Conservation (phyloP, 2,329 filamentous ascomycete genomes). For the Ascochyta pisi region DNA sequence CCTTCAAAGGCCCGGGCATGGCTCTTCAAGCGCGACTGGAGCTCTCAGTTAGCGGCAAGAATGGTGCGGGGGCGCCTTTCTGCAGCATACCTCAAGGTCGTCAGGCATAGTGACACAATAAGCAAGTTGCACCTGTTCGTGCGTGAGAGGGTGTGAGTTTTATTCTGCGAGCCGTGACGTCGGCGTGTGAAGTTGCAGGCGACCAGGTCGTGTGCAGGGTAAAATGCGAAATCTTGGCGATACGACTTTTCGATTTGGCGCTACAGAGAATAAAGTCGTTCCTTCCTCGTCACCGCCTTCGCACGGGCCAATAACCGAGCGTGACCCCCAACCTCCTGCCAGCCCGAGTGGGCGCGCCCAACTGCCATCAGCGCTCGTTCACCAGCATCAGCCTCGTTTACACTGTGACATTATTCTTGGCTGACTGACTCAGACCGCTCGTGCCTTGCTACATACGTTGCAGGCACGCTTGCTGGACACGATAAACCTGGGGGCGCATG, state of each 20-base stretch:
- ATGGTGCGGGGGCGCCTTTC: slow-evolving; percentile 27
- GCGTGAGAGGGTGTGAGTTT: background rate
- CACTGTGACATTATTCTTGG: slow-evolving; percentile 21
- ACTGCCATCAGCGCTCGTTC: slow-evolving; percentile 6
- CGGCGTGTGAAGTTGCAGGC: slow-evolving; percentile 21
- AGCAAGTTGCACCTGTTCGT: slow-evolving; percentile 2
- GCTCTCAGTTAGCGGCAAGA: slow-evolving; percentile 37
- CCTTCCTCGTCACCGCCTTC: slow-evolving; percentile 11
- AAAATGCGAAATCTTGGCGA: slow-evolving; percentile 24
- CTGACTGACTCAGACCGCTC: slow-evolving; percentile 23
- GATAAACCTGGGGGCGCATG: slow-evolving; percentile 28
- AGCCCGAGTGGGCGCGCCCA: slow-evolving; percentile 15
- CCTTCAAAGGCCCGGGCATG: slow-evolving; percentile 82
- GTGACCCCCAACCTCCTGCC: slow-evolving; percentile 11
- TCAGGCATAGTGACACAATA: slow-evolving; percentile 44
- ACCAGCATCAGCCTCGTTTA: slow-evolving; percentile 27
- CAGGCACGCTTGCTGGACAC: slow-evolving; percentile 23
- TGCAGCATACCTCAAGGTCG: slow-evolving; percentile 51
- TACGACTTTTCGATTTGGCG: slow-evolving; percentile 21
- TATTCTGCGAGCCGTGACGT: slow-evolving; percentile 11
- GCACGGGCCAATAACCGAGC: slow-evolving; percentile 20
- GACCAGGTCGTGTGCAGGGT: slow-evolving; percentile 39
- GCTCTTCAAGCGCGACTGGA: slow-evolving; percentile 61
- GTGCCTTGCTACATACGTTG: slow-evolving; percentile 21
- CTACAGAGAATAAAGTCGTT: slow-evolving; percentile 11